Conservation (phyloP, 345 rosid species). For the Garcia nutans region DNA sequence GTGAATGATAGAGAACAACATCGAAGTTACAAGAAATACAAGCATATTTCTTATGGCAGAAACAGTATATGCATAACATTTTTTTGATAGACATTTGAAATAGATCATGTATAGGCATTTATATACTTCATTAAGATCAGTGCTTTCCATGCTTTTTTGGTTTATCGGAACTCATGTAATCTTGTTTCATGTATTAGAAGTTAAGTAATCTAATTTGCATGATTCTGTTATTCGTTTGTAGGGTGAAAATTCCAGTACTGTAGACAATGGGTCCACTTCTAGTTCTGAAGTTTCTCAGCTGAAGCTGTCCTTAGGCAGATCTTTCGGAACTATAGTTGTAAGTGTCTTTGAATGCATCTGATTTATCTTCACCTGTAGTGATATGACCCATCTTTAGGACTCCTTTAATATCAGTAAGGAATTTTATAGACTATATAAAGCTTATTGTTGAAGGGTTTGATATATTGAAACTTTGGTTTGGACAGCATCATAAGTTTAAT, state of each 20-base stretch:
- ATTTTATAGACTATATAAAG: neutral
- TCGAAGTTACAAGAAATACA: neutral
- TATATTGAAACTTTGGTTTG: no score
- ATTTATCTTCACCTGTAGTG: neutral
- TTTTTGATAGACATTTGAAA: neutral
- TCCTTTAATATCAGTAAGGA: neutral
- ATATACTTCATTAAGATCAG: neutral
- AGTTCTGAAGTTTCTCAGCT: slow-evolving; percentile 46
- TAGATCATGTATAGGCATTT: neutral
- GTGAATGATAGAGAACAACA: neutral
- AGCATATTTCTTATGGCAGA: neutral
- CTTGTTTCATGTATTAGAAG: neutral
- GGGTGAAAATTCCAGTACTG: slow-evolving; percentile 36
- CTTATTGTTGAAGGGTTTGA: neutral
- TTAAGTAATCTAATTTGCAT: neutral
- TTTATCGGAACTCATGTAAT: neutral
- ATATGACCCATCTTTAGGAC: neutral
- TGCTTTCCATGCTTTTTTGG: neutral
- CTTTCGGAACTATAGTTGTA: slow-evolving; percentile 50
- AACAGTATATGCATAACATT: neutral
- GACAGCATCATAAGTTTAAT: no score
- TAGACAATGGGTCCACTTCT: slow-evolving; percentile 48
- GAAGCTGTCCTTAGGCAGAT: slow-evolving; percentile 45
- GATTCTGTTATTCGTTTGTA: slow-evolving; percentile 19
- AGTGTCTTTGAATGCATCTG: slow-evolving; percentile 21